Conservation (phyloP, 2,329 filamentous ascomycete genomes). For the Fusarium clavum region DNA sequence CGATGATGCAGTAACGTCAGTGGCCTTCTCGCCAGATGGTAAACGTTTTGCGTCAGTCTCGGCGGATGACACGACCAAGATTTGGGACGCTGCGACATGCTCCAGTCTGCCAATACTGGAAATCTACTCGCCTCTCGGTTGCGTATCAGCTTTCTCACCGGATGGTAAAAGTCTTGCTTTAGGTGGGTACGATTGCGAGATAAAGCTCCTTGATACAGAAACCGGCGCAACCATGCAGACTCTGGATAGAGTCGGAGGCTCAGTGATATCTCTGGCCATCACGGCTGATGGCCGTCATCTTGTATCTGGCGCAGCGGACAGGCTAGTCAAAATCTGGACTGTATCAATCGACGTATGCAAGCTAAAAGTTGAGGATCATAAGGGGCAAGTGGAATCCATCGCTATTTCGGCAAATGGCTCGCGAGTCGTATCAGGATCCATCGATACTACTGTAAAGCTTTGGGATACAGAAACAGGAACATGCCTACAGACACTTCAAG, state of each 20-base stretch:
- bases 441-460: rapidly evolving
- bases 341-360: rapidly evolving
- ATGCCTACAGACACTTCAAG: background rate
- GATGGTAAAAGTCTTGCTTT: background rate
- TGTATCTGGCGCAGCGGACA: too few species aligned
- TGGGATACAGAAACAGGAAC: background rate
- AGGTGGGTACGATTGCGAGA: too few species aligned
- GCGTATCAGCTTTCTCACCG: background rate
- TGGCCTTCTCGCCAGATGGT: background rate
- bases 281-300: too few species aligned
- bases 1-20: rapidly evolving
- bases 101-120: background rate
- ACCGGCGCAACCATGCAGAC: too few species aligned
- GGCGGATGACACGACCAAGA: rapidly evolving
- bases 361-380: rapidly evolving
- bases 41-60: rapidly evolving
- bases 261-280: too few species aligned
- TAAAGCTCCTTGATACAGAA: too few species aligned
- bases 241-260: too few species aligned
- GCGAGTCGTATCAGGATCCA: background rate
- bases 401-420: background rate
- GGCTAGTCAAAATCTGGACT: too few species aligned
- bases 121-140: too few species aligned
- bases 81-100: rapidly evolving
- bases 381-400: rapidly evolving